Base-by-base conservation (phyloP, 768 basidiomycete species). In the Ephemerocybe angulata region DNA sequence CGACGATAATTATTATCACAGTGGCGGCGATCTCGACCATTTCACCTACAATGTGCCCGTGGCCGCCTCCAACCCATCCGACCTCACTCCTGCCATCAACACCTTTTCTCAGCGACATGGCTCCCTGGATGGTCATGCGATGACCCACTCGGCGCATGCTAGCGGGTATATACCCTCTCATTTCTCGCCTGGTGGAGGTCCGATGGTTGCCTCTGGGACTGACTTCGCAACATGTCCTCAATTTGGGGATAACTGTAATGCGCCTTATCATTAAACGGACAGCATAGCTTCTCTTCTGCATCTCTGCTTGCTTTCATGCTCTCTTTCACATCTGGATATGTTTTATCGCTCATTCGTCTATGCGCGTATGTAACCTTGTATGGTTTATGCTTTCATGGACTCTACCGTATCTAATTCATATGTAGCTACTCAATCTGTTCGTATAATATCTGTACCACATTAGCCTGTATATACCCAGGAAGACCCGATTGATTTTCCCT, bases 1-100 rank as follows among this genome's bases (percentile, higher is more conserved):
- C 12, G 74, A 76, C 12, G 67, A 76, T 13, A 63, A 72, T 1
- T 77, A 77, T 51, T 81, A 75, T 54, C 70, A 72, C 31, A 66
- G 65, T 25, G 65, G 68, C 22, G 63, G 65, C 17, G 81, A 84
- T 38, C 60, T 80, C 30, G 80, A 82, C 52, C 81, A 77, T 24
- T 83, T 84, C 64, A 72, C 68, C 38, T 83, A 81, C 63, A 71
- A 72, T 35, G 70, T 72, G 13, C 76, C 78, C 29, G 58, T 69
- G 33, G 53, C 64, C 30, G 61, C 58, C 28, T 59, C 67, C 10
- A 47, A 55, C 62, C 66, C 51, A 60, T 67, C 50, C 62, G 62
- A 52, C 70, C 63, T 66, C 65, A 53, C 58, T 64, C 50, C 59
- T 68, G 58, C 52, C 67, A 47, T 46, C 12, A 35, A 13, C 43